phyloP scores from a whole-genome alignment of 805 yeast genomes.

The Metschnikowia similis region DNA sequence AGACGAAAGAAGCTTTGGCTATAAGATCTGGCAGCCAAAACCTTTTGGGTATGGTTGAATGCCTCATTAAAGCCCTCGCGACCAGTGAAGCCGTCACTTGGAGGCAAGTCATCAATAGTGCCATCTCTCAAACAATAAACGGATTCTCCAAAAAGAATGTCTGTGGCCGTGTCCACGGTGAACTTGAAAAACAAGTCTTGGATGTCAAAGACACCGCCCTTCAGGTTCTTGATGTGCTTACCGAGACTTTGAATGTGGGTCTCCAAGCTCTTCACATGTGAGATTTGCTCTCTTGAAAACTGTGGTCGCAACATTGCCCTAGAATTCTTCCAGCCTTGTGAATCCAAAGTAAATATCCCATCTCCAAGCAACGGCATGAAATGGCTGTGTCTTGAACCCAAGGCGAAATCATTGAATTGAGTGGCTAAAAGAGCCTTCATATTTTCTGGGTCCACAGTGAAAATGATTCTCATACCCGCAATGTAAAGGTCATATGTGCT shows the following conservation, averaged over 20 bases:
- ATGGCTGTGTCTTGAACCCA: conserved; percentile 36
- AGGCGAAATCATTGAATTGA: conserved; percentile 37
- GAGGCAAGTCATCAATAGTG: conserved; percentile 23
- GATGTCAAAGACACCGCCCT: conserved; percentile 31
- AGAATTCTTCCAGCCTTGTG: conserved; percentile 41
- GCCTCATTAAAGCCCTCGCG: conserved; percentile 32
- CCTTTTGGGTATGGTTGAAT: conserved; percentile 31
- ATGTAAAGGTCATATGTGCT: conserved; percentile 10
- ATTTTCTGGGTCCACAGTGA: conserved; percentile 38
- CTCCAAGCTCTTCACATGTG: conserved; percentile 36
- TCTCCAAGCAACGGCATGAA: conserved; percentile 38
- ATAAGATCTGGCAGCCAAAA: conserved; percentile 31
- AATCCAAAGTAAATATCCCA: conserved; percentile 42
- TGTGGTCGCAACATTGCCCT: conserved; percentile 43
- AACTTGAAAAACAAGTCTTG: conserved; percentile 37
- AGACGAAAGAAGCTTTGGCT: conserved; percentile 27
- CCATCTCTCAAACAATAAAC: conserved; percentile 30
- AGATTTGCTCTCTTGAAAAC: conserved; percentile 41
- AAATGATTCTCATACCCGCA: conserved; percentile 19
- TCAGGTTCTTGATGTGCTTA: conserved; percentile 23
- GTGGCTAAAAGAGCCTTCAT: conserved; percentile 41
- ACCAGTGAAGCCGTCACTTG: conserved; percentile 22
- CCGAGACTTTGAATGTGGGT: conserved; percentile 37
- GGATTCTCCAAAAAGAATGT: conserved; percentile 39
- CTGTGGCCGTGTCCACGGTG: conserved; percentile 40